Percentiles rank a stretch among this genome's conserved stretches.
phyloP scores from a whole-genome alignment of 768 basidiomycete genomes.

The Tephrocybe sp. region DNA sequence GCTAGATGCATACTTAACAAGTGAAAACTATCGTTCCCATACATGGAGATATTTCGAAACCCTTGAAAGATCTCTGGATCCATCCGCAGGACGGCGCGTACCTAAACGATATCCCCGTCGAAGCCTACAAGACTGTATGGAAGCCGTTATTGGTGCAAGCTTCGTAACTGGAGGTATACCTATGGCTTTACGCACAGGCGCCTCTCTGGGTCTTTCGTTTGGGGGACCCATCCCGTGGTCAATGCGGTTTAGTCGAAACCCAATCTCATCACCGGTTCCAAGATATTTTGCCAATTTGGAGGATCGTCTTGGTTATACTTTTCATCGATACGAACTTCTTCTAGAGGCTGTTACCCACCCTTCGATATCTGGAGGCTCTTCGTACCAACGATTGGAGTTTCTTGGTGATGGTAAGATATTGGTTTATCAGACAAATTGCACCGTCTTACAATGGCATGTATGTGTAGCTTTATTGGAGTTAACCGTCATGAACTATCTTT shows the following conservation, averaged over 20 bases:
- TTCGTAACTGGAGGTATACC: slow-evolving; percentile 71
- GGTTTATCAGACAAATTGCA: not conserved
- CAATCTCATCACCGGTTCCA: slow-evolving; percentile 33
- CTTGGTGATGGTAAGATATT: slow-evolving; percentile 75
- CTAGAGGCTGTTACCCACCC: slow-evolving; percentile 86
- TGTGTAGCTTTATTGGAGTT: slow-evolving; percentile 64
- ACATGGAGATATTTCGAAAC: slow-evolving; percentile 58
- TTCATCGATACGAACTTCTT: slow-evolving; percentile 59
- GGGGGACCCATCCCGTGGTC: slow-evolving; percentile 73
- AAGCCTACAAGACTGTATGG: slow-evolving; percentile 86
- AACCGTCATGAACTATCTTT: slow-evolving; percentile 71
- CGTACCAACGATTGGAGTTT: slow-evolving; percentile 87
- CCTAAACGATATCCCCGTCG: slow-evolving; percentile 56
- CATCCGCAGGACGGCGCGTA: slow-evolving; percentile 27
- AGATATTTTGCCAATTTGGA: slow-evolving; percentile 55
- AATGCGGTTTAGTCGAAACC: slow-evolving; percentile 43
- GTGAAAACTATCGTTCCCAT: slow-evolving; percentile 49
- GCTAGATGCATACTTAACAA: slow-evolving; percentile 61
- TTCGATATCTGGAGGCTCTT: slow-evolving; percentile 60
- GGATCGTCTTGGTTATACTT: slow-evolving; percentile 65
- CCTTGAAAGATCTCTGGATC: slow-evolving; percentile 27
- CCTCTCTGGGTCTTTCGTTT: slow-evolving; percentile 63
- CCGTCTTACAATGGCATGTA: slow-evolving; percentile 1
- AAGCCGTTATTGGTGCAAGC: slow-evolving; percentile 77
- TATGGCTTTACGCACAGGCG: slow-evolving; percentile 64